A percentile compares a stretch with the other conserved stretches of the same genome.
These are phyloP conservation scores for Neofusicoccum sp. DNA, from an alignment of 2,329 filamentous ascomycete species.

Conservation along the genomic window DNA sequence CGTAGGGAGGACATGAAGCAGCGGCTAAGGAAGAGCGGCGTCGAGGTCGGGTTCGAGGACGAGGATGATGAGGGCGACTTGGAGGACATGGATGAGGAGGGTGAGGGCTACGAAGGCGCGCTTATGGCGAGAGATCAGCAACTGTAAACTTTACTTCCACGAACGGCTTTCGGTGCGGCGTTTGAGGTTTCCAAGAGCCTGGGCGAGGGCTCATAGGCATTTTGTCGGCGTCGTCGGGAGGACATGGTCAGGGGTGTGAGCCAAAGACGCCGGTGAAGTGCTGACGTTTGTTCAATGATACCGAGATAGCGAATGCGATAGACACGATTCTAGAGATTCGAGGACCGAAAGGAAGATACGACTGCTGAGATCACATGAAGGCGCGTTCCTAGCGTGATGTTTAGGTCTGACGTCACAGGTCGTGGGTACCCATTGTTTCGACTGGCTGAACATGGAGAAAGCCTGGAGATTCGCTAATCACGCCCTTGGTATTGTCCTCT, in stretches of 20 bases:
- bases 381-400: background rate
- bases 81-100: constrained; percentile 52
- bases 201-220: constrained; percentile 15
- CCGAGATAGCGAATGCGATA: constrained; percentile 14
- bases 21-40: constrained; percentile 63
- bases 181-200: constrained; percentile 8
- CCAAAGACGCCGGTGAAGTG: constrained; percentile 14
- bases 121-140: constrained; percentile 1
- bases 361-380: background rate
- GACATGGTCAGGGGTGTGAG: background rate
- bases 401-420: background rate
- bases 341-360: background rate
- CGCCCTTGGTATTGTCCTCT: background rate
- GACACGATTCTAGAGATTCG: constrained; percentile 3
- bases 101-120: constrained; percentile 23
- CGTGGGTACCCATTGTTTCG: too few relatives aligned
- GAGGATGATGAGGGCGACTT: constrained; percentile 61
- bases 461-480: background rate
- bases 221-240: constrained; percentile 15
- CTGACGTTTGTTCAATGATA: constrained; percentile 11
- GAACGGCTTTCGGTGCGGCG: constrained; percentile 4
- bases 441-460: too few relatives aligned
- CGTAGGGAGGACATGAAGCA: constrained; percentile 79
- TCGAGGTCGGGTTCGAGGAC: constrained; percentile 79
- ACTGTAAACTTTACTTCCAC: background rate